Percentiles rank a stretch among this genome's conserved stretches.
Conservation (phyloP, 306 rosid species). For the Lupinus albus region DNA sequence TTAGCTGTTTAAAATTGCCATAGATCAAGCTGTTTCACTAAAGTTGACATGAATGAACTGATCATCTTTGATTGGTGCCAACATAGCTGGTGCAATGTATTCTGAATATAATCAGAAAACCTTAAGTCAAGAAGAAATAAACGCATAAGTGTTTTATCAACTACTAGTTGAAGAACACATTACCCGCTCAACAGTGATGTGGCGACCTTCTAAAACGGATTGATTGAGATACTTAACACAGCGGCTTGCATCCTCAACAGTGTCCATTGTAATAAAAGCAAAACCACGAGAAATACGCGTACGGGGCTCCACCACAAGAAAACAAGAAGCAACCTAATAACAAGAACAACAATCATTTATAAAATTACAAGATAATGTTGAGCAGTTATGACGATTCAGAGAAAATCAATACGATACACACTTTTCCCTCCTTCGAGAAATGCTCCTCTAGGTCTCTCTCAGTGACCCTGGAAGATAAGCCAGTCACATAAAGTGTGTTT, state of each 20-base stretch:
- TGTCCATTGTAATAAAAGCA: slow-evolving; percentile 89
- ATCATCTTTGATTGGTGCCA: slow-evolving; percentile 99
- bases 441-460: slow-evolving; percentile 91
- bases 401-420: slow-evolving; percentile 34
- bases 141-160: slow-evolving; percentile 39
- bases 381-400: neutral
- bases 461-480: slow-evolving; percentile 86
- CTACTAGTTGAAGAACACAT: slow-evolving; percentile 40
- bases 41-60: slow-evolving; percentile 95
- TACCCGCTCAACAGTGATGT: slow-evolving; percentile 96
- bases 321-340: slow-evolving; percentile 88
- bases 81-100: slow-evolving; percentile 86
- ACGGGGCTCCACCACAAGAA: slow-evolving; percentile 95
- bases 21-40: slow-evolving; percentile 95
- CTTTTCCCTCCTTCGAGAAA: slow-evolving; percentile 95
- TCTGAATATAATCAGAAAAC: slow-evolving; percentile 98
- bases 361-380: slow-evolving; percentile 18
- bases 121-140: slow-evolving; percentile 70
- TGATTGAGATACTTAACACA: slow-evolving; percentile 93
- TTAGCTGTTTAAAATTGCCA: slow-evolving; percentile 94
- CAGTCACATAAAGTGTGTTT: slow-evolving; percentile 90
- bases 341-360: neutral
- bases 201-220: slow-evolving; percentile 92
- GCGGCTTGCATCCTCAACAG: slow-evolving; percentile 77
- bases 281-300: slow-evolving; percentile 92